These are phyloP conservation scores for Boletus subcaerulescens DNA, from an alignment of 768 basidiomycete genomes.

Conservation along the genomic window DNA sequence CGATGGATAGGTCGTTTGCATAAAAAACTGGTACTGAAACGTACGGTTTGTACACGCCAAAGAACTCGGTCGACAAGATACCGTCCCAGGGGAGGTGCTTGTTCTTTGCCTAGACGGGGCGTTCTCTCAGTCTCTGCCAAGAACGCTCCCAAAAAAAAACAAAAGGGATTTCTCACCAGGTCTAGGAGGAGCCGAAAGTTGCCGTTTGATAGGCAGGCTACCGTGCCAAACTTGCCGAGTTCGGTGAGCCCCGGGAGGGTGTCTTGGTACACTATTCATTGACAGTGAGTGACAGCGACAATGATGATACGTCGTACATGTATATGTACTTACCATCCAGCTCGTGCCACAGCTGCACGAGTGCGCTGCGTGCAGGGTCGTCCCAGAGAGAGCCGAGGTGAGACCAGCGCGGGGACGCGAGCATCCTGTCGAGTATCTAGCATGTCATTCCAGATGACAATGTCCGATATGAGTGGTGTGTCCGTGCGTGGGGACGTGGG, in stretches of 20 bases:
- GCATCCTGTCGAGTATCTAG: constrained; percentile 58
- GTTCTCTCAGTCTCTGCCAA: neutral
- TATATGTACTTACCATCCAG: constrained; percentile 40
- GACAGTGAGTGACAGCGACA: no score
- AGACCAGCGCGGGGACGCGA: constrained; percentile 48
- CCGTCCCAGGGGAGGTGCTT: constrained; percentile 63
- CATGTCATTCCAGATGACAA: neutral
- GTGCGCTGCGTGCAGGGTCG: constrained; percentile 39
- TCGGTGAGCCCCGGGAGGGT: constrained; percentile 44
- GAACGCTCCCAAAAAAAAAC: no score
- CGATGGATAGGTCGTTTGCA: no score
- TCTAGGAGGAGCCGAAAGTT: constrained; percentile 59
- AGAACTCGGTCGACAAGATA: constrained; percentile 58
- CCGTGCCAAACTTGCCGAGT: constrained; percentile 49
- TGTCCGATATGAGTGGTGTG: neutral
- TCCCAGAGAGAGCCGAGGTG: constrained; percentile 45
- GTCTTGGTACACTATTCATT: constrained; percentile 54
- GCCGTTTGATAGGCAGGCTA: constrained; percentile 61
- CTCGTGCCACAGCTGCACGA: constrained; percentile 60
- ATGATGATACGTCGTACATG: no score
- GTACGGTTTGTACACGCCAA: constrained; percentile 64
- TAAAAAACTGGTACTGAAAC: constrained; percentile 14
- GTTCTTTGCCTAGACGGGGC: constrained; percentile 48
- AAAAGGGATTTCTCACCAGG: constrained; percentile 43
- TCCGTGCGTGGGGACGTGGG: neutral